These are phyloP conservation scores for Colletotrichum orchidophilum DNA, from an alignment of 2,329 filamentous ascomycete genomes.

Conservation along the genomic window DNA sequence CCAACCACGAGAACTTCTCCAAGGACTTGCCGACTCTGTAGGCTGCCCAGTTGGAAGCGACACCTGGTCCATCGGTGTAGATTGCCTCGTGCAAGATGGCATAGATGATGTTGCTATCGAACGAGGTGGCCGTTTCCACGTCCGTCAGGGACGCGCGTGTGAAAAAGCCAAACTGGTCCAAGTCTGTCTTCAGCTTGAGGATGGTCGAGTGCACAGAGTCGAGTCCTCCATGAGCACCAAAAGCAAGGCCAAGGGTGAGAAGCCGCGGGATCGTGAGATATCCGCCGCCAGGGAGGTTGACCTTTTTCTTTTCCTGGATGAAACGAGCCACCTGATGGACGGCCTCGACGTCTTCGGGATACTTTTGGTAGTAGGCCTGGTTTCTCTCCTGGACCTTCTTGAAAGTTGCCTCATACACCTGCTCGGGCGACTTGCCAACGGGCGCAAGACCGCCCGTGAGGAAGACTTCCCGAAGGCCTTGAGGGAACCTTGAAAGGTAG, in stretches of 20 bases:
- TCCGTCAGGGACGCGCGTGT: constrained; percentile 75
- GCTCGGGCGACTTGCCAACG: constrained; percentile 74
- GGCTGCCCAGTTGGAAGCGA: constrained; percentile 79
- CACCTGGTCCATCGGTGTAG: constrained; percentile 76
- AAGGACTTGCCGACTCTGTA: constrained; percentile 66
- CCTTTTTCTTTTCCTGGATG: constrained; percentile 62
- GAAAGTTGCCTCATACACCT: constrained; percentile 80
- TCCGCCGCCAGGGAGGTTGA: constrained; percentile 78
- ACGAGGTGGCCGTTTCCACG: constrained; percentile 73
- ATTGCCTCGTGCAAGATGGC: constrained; percentile 87
- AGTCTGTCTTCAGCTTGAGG: constrained; percentile 74
- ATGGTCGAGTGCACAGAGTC: constrained; percentile 80
- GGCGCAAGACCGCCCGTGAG: constrained; percentile 86
- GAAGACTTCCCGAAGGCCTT: constrained; percentile 84
- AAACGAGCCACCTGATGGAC: constrained; percentile 74
- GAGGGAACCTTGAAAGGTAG: constrained; percentile 83
- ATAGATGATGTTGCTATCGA: constrained; percentile 84
- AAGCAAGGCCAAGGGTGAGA: constrained; percentile 78
- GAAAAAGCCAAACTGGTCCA: constrained; percentile 80
- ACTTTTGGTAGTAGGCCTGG: constrained; percentile 83
- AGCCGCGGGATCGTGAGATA: constrained; percentile 78
- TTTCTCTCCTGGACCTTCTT: constrained; percentile 77
- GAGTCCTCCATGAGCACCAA: constrained; percentile 83
- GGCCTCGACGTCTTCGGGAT: constrained; percentile 77
- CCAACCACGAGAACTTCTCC: constrained; percentile 62